Base-by-base conservation (phyloP, 2,329 filamentous ascomycete species). In the Lecanoromycetidae sp. region DNA sequence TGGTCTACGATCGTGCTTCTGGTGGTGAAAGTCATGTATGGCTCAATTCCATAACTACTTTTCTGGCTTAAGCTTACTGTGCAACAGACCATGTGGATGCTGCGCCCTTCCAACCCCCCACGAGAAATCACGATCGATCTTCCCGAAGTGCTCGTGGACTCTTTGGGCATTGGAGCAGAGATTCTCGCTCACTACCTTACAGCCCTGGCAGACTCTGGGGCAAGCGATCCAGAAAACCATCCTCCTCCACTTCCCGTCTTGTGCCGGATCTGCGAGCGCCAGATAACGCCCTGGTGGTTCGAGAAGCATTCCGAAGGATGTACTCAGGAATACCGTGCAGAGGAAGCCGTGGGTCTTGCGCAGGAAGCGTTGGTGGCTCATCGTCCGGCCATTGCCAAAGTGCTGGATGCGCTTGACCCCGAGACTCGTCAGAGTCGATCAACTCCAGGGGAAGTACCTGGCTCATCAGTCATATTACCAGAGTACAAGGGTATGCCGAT, bases 261-360 rank as follows among this genome's bases (percentile, higher is more conserved):
- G 13, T 98, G 91, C 64, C 87, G 91, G 44, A 96, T 98, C 46
- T 98, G 91, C 63, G 91, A 98, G 62, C 85, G 91, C 45, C 87
- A 95, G 53, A 96, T 98, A 51, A 87, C 87, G 4, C 87, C 90
- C 0, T 98, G 91, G 91, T 98, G 91, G 93, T 98, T 98, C 57
- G 91, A 98, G 66, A 98, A 96, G 64, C 91, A 98, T 62, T 94
- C 90, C 2, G 93, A 98, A 58, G 70, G 96, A 17, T 98, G 91
- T 60, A 71, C 95, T 46, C 88, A 96, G 61, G 91, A 98, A 62
- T 91, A 98, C 61, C 82, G 84, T 43, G 90, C 91, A 0, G 91
- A 98, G 62, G 93, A 95, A 85, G 90, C 96, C 57, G 87, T 98
- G 3, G 90, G 98, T 61, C 82, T 96, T 72, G 80, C 88, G 5